Evolutionary conservation across 306 rosid species (phyloP), one percentile per base, ranked within the genome.

Genomic region (Gastrolobium villosum): DNA sequence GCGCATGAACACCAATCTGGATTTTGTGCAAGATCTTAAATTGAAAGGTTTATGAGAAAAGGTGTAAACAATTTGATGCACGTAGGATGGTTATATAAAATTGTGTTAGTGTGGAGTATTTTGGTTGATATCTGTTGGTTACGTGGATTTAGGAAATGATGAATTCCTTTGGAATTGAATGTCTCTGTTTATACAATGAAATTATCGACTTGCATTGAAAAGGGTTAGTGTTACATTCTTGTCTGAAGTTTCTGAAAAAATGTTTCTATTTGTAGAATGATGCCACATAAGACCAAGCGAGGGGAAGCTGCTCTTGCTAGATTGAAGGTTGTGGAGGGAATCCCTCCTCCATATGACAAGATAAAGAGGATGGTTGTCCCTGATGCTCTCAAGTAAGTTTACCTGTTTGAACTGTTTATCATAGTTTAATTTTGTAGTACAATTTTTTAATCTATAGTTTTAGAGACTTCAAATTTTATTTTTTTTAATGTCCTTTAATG

Each of bases 251-350:
- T 48, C 26, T 76, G 62, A 50, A 1, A 11, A n/a, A 41, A 40
- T 36, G 9, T 55, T 5, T 75, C 41, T n/a, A 2, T 65, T 15
- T 59, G 20, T 37, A 79, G 88, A 40, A 88, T 88, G 92, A 88
- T 85, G 1, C 89, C 89, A 7, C 89, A 88, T 30, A 88, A 85
- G 77, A 85, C 89, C 2, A 88, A 88, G 82, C 83, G 91, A 0
- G 89, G 92, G 7, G 91, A 85, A 1, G 83, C 80, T 44, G 89
- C 92, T 11, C 92, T 88, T 48, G 85, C 75, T 5, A 69, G 92
- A 1, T 76, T 88, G 78, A 88, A 88, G 82, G 92, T 81, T 10
- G 86, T 53, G 10, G 92, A 88, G 70, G 92, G 92, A 4, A 70
- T 88, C 7, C 92, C 89, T 35, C 78, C 85, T 6, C 89, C 88